Evolutionary conservation across 805 yeast genomes (phyloP), one percentile per base, ranked within the genome.

Genomic region (Monosporozyma siamensis): DNA sequence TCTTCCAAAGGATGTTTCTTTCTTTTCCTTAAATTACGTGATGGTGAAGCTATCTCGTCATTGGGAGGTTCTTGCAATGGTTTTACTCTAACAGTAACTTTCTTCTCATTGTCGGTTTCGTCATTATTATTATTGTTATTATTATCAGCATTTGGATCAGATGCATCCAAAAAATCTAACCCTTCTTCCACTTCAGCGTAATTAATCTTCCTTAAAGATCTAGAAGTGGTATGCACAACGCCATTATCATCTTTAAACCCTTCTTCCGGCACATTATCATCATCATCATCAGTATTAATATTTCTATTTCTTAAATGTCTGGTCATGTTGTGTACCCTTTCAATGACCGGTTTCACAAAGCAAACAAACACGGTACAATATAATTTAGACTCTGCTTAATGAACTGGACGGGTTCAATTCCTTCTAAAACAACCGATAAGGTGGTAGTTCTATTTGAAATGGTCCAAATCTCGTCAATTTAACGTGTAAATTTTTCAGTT

Each of bases 171-270:
- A 34, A 52, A 55, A 40, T 61, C 66, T 17, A 55, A 48, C n/a
- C 49, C 53, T 21, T 59, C 49, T 38, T 64, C 69, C 3, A 63
- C 51, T 36, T 58, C 66, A 1, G 68, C 64, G 40, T 66, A 66
- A 43, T 64, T 59, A 10, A 65, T 50, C 41, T 56, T 65, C 40
- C 58, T 53, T 50, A 63, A 49, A 2, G 66, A 58, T 42, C 69
- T 52, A 10, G 56, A 34, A 3, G 62, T 53, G 3, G 66, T 57
- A 35, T 59, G 65, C 7, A 51, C 41, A 14, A 52, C 46, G 2
- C 58, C 56, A 34, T 56, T 53, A 10, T 54, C 59, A 37, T 63
- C 68, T 37, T 48, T 51, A 7, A 57, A 42, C 30, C 44, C 52
- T n/a, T n/a, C n/a, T n/a, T n/a, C n/a, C n/a, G n/a, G n/a, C n/a